A percentile compares a stretch with the other conserved stretches of the same genome.
These are phyloP conservation scores for Yamadazyma tumulicola DNA, from an alignment of 805 yeast genomes.

Conservation along the genomic window DNA sequence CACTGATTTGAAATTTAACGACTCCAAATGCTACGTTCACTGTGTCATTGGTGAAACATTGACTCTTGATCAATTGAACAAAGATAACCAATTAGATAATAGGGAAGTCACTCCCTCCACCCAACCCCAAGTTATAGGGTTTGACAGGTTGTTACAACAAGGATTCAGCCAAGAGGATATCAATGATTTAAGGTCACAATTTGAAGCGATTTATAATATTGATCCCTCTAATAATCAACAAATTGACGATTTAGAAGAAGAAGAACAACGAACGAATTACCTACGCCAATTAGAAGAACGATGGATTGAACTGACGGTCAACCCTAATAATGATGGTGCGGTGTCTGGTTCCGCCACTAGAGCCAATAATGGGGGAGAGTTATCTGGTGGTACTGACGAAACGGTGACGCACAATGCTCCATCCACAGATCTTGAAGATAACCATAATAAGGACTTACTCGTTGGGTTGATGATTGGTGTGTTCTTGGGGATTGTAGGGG, in stretches of 20 bases:
- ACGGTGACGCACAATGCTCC: constrained; percentile 13
- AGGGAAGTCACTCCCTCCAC: constrained; percentile 48
- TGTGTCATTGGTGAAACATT: constrained; percentile 74
- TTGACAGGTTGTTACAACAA: constrained; percentile 76
- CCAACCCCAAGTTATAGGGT: constrained; percentile 71
- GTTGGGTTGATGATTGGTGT: constrained; percentile 73
- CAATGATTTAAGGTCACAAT: constrained; percentile 67
- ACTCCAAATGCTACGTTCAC: constrained; percentile 54
- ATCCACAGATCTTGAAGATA: constrained; percentile 28
- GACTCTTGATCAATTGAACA: constrained; percentile 49
- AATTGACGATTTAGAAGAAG: constrained; percentile 39
- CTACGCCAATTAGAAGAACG: constrained; percentile 73
- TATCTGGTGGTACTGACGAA: constrained; percentile 9
- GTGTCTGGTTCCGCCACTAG: constrained; percentile 7
- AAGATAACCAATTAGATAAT: constrained; percentile 58
- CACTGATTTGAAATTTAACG: constrained; percentile 30
- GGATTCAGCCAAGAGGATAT: constrained; percentile 84
- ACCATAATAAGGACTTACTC: constrained; percentile 58
- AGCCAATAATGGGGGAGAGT: constrained; percentile 5
- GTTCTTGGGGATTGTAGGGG: constrained; percentile 66
- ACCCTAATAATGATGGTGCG: constrained; percentile 36
- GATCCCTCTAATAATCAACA: constrained; percentile 21
- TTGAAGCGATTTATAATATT: constrained; percentile 61
- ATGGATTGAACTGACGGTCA: constrained; percentile 81
- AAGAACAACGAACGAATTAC: constrained; percentile 35